These are phyloP conservation scores for Penicillium dipodomyicola DNA, from an alignment of 495 filamentous ascomycete genomes.

Conservation along the genomic window DNA sequence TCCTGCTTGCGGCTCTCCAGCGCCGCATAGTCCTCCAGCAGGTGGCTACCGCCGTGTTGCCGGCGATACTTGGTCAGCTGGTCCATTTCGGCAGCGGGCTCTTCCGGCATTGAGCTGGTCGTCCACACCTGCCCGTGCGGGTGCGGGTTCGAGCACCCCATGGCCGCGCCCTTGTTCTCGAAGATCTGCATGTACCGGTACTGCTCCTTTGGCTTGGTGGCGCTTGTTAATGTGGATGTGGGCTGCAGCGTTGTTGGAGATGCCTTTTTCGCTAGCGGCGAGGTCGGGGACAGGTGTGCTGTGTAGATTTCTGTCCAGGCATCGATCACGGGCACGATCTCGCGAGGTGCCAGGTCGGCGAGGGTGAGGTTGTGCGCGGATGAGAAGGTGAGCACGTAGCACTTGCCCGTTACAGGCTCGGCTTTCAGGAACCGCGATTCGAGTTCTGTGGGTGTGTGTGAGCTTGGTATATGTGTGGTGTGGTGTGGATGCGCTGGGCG, in stretches of 20 bases:
- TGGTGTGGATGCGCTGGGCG: neutral
- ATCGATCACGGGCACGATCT: slow-evolving; percentile 74
- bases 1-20: slow-evolving; percentile 80
- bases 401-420: slow-evolving; percentile 87
- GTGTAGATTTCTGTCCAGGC: slow-evolving; percentile 90
- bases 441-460: slow-evolving; percentile 47
- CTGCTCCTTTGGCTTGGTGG: slow-evolving; percentile 64
- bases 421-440: slow-evolving; percentile 80
- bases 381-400: slow-evolving; percentile 95
- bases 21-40: slow-evolving; percentile 83
- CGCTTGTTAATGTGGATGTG: slow-evolving; percentile 40
- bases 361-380: slow-evolving; percentile 87
- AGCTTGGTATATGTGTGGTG: neutral
- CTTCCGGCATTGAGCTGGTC: slow-evolving; percentile 83
- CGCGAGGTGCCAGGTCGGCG: slow-evolving; percentile 68
- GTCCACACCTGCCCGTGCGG: slow-evolving; percentile 98
- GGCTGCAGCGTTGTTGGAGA: slow-evolving; percentile 50
- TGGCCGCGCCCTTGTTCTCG: slow-evolving; percentile 96
- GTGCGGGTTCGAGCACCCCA: slow-evolving; percentile 99
- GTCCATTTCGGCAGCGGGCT: slow-evolving; percentile 72
- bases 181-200: slow-evolving; percentile 99
- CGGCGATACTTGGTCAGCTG: slow-evolving; percentile 72
- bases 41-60: slow-evolving; percentile 66
- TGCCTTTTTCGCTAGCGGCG: slow-evolving; percentile 57
- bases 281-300: slow-evolving; percentile 69